Percentiles rank a stretch among this genome's conserved stretches.
Conservation (phyloP, 2,329 filamentous ascomycete genomes). For the Exophiala viscosa region DNA sequence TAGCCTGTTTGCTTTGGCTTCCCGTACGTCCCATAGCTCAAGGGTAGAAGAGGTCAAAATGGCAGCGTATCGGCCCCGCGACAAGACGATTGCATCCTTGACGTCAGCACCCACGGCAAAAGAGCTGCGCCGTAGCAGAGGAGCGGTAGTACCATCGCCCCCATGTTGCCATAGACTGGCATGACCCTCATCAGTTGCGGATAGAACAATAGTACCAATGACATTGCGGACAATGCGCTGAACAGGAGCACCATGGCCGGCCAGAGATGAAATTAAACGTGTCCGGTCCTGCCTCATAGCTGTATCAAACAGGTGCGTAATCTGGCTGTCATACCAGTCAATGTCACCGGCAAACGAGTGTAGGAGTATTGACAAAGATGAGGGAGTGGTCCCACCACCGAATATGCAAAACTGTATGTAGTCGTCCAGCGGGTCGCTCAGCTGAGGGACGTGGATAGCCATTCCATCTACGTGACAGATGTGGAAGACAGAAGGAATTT, state of each 20-base stretch:
- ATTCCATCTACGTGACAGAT: slow-evolving; percentile 71
- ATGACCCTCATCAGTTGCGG: slow-evolving; percentile 73
- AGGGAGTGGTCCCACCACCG: slow-evolving; percentile 59
- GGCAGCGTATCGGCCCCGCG: slow-evolving; percentile 21
- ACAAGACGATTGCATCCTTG: slow-evolving; percentile 21
- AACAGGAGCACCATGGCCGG: slow-evolving; percentile 75
- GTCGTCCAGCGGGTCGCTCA: slow-evolving; percentile 37
- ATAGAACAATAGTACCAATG: slow-evolving; percentile 74
- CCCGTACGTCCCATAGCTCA: slow-evolving; percentile 22
- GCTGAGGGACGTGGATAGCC: slow-evolving; percentile 38
- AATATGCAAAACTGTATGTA: slow-evolving; percentile 72
- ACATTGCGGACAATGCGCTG: slow-evolving; percentile 85
- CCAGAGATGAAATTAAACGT: slow-evolving; percentile 65
- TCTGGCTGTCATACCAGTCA: slow-evolving; percentile 72
- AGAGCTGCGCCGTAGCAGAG: slow-evolving; percentile 18
- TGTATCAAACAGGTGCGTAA: slow-evolving; percentile 75
- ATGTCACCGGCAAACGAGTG: slow-evolving; percentile 85
- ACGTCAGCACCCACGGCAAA: slow-evolving; percentile 16
- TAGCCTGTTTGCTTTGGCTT: slow-evolving; percentile 19
- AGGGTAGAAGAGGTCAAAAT: slow-evolving; percentile 15
- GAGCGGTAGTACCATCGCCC: slow-evolving; percentile 7
- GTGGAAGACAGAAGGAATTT: slow-evolving; percentile 72
- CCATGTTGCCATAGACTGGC: slow-evolving; percentile 76
- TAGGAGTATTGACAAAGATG: slow-evolving; percentile 67
- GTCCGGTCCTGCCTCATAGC: slow-evolving; percentile 59